These are phyloP conservation scores for Pseudisothecium myosuroides DNA, from an alignment of 225 moss, liverwort and hornwort genomes.

Conservation along the genomic window DNA sequence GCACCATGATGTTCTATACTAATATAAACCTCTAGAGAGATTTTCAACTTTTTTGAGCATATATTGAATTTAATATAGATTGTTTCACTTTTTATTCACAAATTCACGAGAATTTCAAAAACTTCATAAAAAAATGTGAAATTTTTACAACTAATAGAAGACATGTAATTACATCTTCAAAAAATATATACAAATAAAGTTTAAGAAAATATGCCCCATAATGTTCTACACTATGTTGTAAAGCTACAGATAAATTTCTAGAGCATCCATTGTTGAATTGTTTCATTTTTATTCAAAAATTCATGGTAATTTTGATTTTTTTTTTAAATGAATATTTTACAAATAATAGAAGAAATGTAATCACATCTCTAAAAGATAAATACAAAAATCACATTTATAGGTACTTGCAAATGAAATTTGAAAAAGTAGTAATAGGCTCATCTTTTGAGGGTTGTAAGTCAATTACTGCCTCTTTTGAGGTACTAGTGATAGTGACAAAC, in stretches of 20 bases:
- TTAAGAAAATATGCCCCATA: not conserved
- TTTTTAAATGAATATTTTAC: not conserved
- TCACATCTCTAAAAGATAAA: not conserved
- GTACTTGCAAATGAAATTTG: not conserved
- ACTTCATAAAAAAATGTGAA: not conserved
- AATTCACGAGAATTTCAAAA: rapidly evolving
- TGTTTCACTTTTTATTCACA: not conserved
- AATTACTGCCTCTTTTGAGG: too few species aligned
- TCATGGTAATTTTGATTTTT: not conserved
- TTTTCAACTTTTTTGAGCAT: not conserved
- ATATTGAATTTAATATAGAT: not conserved
- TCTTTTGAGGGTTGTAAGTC: not conserved
- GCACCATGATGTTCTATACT: not conserved
- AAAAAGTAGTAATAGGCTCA: not conserved
- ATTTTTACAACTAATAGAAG: not conserved
- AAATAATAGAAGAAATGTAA: not conserved
- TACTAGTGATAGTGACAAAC: too few species aligned
- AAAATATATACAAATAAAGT: not conserved
- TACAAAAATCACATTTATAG: not conserved
- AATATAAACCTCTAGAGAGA: not conserved
- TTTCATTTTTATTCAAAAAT: not conserved
- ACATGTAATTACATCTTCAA: not conserved
- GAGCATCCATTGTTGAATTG: not conserved
- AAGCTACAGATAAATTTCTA: not conserved
- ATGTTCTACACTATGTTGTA: not conserved